A percentile compares a stretch with the other conserved stretches of the same genome.
These are phyloP conservation scores for Rhodamnia argentea DNA, from an alignment of 345 rosid genomes.

Conservation along the genomic window DNA sequence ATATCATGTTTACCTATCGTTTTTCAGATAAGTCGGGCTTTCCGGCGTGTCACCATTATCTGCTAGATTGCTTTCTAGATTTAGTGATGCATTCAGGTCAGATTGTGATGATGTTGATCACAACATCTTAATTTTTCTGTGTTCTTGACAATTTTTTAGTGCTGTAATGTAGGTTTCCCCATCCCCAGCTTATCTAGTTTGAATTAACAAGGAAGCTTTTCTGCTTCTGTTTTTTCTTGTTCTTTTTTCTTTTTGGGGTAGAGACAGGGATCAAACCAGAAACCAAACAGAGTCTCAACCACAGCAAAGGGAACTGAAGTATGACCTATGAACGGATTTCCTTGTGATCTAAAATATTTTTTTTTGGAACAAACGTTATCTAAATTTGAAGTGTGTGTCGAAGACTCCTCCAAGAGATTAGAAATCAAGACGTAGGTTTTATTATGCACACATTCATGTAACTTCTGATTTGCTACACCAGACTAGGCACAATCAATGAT, in stretches of 20 bases:
- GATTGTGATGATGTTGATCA: not conserved
- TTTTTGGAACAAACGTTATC: not conserved
- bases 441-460: not conserved
- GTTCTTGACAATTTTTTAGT: not conserved
- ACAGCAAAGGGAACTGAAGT: not conserved
- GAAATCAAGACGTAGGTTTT: not conserved
- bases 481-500: not conserved
- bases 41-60: not conserved
- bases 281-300: not conserved
- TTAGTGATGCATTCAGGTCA: not conserved
- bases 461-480: not conserved
- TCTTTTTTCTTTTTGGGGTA: too few relatives aligned
- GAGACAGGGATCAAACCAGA: not conserved
- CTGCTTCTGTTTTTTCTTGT: not conserved
- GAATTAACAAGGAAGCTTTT: not conserved
- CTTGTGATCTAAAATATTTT: not conserved
- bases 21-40: not conserved
- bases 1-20: not conserved
- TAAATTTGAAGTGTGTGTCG: not conserved
- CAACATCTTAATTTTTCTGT: not conserved
- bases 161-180: not conserved
- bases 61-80: not conserved
- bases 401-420: not conserved
- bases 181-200: not conserved
- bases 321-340: not conserved